A percentile compares a stretch with the other conserved stretches of the same genome.
phyloP scores from a whole-genome alignment of 441 rosid species.

The Geranium incanum region DNA sequence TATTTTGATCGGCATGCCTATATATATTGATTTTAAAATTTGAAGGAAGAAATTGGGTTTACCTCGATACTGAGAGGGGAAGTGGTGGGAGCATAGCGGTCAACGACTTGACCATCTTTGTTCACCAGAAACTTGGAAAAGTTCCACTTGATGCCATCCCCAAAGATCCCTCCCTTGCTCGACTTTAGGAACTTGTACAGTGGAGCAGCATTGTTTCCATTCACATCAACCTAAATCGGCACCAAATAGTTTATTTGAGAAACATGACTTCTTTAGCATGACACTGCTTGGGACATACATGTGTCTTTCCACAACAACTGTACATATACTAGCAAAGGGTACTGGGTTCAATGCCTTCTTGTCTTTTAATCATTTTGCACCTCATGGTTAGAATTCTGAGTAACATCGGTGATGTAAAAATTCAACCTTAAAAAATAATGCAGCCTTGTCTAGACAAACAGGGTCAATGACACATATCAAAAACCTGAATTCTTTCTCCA shows the following conservation, averaged over 20 bases:
- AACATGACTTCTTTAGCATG: not conserved
- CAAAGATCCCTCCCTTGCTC: constrained; percentile 56
- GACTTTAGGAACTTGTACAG: constrained; percentile 57
- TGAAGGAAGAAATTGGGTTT: constrained; percentile 1
- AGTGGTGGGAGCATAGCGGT: constrained; percentile 69
- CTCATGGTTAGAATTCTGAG: too few species aligned
- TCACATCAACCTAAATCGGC: constrained; percentile 51
- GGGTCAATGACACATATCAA: not conserved
- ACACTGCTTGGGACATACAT: not conserved
- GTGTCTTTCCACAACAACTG: not conserved
- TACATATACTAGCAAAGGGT: not conserved
- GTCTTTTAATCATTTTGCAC: too few species aligned
- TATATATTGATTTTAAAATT: not conserved
- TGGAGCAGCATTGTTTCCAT: constrained; percentile 50
- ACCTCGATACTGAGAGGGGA: constrained; percentile 69
- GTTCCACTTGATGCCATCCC: constrained; percentile 63
- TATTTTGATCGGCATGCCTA: not conserved
- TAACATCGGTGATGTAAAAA: too few species aligned
- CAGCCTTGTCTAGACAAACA: not conserved
- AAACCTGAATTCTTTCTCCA: not conserved
- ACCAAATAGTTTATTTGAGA: not conserved
- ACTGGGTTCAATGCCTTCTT: not conserved
- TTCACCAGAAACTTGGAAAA: constrained; percentile 60
- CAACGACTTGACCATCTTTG: constrained; percentile 54
- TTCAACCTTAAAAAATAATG: too few species aligned